phyloP scores from a whole-genome alignment of 1,284 basidiomycete species.

The Waitea zeae region DNA sequence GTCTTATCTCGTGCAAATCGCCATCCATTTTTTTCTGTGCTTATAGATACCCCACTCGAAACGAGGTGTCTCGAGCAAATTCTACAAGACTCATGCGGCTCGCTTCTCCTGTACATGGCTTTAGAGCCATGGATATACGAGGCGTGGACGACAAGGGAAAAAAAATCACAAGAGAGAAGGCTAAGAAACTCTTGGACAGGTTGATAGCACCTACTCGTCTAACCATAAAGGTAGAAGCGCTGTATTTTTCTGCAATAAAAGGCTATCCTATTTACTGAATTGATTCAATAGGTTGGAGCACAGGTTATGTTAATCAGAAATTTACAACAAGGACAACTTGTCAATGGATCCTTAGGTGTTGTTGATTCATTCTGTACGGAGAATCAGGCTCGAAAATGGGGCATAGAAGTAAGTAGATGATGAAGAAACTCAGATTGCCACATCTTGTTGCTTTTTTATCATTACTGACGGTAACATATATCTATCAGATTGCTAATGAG shows the following conservation, averaged over 20 bases:
- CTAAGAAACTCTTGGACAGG: slow-evolving; percentile 12
- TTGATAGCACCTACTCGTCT: slow-evolving; percentile 11
- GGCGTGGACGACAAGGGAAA: slow-evolving; percentile 12
- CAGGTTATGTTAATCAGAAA: slow-evolving; percentile 40
- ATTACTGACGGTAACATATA: no score
- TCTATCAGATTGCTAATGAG: no score
- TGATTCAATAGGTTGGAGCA: slow-evolving; percentile 12
- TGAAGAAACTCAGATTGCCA: no score
- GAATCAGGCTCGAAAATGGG: no score
- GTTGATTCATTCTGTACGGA: slow-evolving; percentile 61
- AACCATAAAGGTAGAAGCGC: slow-evolving; percentile 11
- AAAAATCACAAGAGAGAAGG: slow-evolving; percentile 7
- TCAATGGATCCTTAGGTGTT: slow-evolving; percentile 81
- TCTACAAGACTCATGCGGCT: slow-evolving; percentile 20
- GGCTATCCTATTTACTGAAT: not conserved
- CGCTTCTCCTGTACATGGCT: slow-evolving; percentile 15
- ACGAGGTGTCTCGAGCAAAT: slow-evolving; percentile 46
- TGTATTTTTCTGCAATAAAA: not conserved
- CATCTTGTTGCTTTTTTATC: no score
- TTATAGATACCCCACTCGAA: slow-evolving; percentile 35
- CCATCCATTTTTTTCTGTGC: not conserved
- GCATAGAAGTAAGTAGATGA: no score
- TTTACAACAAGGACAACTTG: slow-evolving; percentile 38
- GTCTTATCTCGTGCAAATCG: slow-evolving; percentile 14
- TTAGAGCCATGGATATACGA: slow-evolving; percentile 18